Evolutionary conservation across 2,329 filamentous ascomycete genomes (phyloP), one percentile per base, ranked within the genome.

Genomic region (Sarocladium kiliense): DNA sequence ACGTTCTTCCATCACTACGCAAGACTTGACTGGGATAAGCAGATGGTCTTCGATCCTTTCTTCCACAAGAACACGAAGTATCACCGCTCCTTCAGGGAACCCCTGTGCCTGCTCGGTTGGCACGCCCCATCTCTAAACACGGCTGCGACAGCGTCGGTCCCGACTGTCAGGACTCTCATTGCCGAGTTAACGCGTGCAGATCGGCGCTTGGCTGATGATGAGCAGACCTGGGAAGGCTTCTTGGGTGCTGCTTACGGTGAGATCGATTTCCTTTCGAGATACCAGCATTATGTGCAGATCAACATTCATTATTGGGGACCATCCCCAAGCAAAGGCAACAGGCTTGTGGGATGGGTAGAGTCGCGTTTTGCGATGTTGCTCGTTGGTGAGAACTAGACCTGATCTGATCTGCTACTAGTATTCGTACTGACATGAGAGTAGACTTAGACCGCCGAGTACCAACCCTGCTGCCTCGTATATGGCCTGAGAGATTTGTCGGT

Each of bases 1-100:
- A 79, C 80, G 0, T 89, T 89, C 65, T 88, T 88, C 65, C 61
- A 71, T 16, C 76, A 88, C 64, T 89, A 88, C 62, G 75, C 82
- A 1, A 60, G 64, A 2, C 85, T 86, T 57, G 72, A 86, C 63
- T 89, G 84, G 83, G 65, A 71, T 21, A 71, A 67, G 7, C 66
- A 79, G 0, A 69, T 79, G 34, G 78, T 81, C 0, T 82, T 79
- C 58, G 84, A 88, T 62, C 80, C 82, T 0, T 80, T 80, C 59
- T 86, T 85, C 64, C 78, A 82, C 63, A 72, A 68, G 37, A 64
- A 64, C n/a, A 59, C 78, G 11, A 70, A 67, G 36, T 86, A 87
- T 61, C 71, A 77, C 50, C 76, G 84, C 26, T 79, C 76, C 9
- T 64, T 73, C 10, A 73, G 81, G 53, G 85, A 88, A 58, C 78